phyloP scores from a whole-genome alignment of 2,329 filamentous ascomycete genomes.

The Pestalotiopsis sp. region DNA sequence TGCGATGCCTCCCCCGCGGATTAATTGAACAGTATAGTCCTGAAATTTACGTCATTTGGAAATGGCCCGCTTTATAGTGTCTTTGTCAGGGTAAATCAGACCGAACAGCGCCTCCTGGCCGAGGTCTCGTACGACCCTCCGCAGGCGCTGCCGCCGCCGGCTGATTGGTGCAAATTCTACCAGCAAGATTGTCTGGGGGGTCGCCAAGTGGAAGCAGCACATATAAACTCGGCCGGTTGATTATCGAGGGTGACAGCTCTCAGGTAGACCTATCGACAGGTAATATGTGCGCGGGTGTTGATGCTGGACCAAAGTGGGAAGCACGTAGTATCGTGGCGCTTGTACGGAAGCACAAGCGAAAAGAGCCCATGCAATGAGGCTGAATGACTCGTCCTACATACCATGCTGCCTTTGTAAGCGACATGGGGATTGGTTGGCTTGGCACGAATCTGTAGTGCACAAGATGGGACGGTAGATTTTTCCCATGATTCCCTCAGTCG shows the following conservation, averaged over 20 bases:
- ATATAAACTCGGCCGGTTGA: background rate
- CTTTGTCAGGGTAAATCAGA: conserved; percentile 14
- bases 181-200: background rate
- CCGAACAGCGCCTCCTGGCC: background rate
- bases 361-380: background rate
- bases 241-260: background rate
- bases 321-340: background rate
- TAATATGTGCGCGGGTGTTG: background rate
- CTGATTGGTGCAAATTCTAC: conserved; percentile 3
- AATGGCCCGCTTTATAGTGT: conserved; percentile 15
- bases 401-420: conserved; percentile 3
- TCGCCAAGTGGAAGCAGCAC: background rate
- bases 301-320: background rate
- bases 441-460: background rate
- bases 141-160: background rate
- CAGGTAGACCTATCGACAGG: background rate
- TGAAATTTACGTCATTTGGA: conserved; percentile 14
- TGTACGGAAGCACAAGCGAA: background rate
- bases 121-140: background rate
- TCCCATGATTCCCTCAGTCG: background rate
- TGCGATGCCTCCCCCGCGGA: conserved; percentile 2
- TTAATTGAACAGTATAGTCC: conserved; percentile 11
- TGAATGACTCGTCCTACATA: conserved; percentile 3
- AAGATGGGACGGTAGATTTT: background rate
- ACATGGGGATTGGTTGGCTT: background rate